These are phyloP conservation scores for Macroventuria anomochaeta DNA, from an alignment of 2,329 filamentous ascomycete genomes.

Conservation along the genomic window DNA sequence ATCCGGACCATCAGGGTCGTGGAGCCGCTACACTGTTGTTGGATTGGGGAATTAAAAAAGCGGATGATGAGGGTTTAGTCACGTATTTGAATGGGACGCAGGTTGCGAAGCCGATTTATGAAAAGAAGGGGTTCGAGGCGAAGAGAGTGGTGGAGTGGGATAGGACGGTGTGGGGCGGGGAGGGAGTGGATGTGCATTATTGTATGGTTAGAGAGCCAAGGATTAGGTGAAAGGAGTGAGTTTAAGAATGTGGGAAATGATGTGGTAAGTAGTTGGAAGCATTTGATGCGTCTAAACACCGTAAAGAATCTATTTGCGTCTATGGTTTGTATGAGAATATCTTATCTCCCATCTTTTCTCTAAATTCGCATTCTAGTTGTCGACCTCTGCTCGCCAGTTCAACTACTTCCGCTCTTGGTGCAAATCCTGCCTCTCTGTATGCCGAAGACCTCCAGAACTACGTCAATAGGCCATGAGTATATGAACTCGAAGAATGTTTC, in stretches of 20 bases:
- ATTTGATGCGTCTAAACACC: not conserved
- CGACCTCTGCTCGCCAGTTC: not conserved
- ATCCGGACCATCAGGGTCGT: slow-evolving; percentile 49
- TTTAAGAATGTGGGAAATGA: not conserved
- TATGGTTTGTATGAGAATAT: too few relatives aligned
- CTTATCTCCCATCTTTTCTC: too few relatives aligned
- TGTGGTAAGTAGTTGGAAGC: not conserved
- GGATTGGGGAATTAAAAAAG: slow-evolving; percentile 49
- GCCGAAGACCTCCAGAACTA: not conserved
- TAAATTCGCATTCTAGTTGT: too few relatives aligned
- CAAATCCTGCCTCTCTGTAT: too few relatives aligned
- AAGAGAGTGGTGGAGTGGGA: slow-evolving; percentile 32
- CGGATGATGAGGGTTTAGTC: slow-evolving; percentile 48
- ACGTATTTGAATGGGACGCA: slow-evolving; percentile 52
- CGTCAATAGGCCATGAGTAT: not conserved
- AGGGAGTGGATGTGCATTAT: slow-evolving; percentile 42
- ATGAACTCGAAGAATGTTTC: not conserved
- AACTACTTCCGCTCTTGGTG: not conserved
- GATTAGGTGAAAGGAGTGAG: not conserved
- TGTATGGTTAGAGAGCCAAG: slow-evolving; percentile 29
- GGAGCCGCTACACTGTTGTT: slow-evolving; percentile 50
- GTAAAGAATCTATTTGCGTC: not conserved
- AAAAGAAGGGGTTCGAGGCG: slow-evolving; percentile 37
- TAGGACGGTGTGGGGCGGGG: slow-evolving; percentile 35
- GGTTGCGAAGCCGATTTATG: slow-evolving; percentile 50